Conservation (phyloP, 2,329 filamentous ascomycete species). For the Colletotrichum echinochloae region DNA sequence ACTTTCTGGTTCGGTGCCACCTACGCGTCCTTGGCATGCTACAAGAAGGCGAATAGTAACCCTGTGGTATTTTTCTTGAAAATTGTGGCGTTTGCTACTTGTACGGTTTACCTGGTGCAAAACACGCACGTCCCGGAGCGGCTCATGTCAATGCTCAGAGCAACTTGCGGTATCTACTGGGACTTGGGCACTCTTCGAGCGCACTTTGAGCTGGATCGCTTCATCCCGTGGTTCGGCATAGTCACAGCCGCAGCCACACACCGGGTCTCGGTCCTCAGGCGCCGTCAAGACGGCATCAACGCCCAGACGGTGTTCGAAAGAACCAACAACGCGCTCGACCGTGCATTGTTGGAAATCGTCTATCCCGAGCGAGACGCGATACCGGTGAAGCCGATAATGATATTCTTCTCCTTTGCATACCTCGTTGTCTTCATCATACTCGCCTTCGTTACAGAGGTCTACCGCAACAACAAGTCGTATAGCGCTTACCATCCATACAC, state of each 20-base stretch:
- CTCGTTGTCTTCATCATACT: constrained; percentile 34
- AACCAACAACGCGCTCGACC: constrained; percentile 33
- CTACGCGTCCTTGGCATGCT: constrained; percentile 63
- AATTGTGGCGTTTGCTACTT: constrained; percentile 56
- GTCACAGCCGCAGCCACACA: constrained; percentile 57
- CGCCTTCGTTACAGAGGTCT: constrained; percentile 26
- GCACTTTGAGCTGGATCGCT: constrained; percentile 64
- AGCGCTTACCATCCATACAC: constrained; percentile 39
- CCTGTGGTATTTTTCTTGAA: constrained; percentile 59
- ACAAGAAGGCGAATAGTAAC: constrained; percentile 56
- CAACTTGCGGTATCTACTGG: constrained; percentile 59
- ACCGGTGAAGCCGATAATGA: constrained; percentile 37
- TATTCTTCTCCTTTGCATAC: constrained; percentile 31
- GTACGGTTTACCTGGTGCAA: constrained; percentile 42
- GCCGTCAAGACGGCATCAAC: constrained; percentile 32
- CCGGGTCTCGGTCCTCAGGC: constrained; percentile 43
- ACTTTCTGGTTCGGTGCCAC: constrained; percentile 73
- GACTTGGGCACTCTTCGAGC: constrained; percentile 62
- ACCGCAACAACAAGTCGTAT: constrained; percentile 29
- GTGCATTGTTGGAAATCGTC: constrained; percentile 24
- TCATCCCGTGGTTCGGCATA: constrained; percentile 69
- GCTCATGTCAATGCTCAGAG: constrained; percentile 27
- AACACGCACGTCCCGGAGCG: constrained; percentile 28
- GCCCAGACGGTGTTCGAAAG: constrained; percentile 18
- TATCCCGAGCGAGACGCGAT: constrained; percentile 35